Evolutionary conservation across 352 stramenopile genomes (phyloP).

Genomic region (Phytophthora cactorum): DNA sequence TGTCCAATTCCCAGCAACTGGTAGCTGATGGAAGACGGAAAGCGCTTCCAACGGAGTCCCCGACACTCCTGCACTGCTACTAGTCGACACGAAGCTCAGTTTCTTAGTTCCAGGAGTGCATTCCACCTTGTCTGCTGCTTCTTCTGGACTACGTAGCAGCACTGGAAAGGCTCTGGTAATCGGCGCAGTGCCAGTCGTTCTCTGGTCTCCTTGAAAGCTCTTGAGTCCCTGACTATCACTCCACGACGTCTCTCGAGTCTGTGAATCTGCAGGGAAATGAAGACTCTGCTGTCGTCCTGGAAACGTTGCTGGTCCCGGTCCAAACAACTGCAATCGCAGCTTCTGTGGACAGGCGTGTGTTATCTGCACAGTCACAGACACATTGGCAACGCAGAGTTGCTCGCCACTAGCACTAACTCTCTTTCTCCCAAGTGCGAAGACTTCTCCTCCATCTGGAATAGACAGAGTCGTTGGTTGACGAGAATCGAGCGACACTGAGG

Average conservation of each 20-base stretch:
- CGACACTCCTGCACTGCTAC: conserved; percentile 1
- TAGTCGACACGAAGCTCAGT: conserved; percentile 40
- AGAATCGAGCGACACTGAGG: conserved; percentile 41
- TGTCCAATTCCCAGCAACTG: conserved; percentile 63
- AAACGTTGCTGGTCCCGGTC: conserved; percentile 62
- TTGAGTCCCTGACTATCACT: conserved; percentile 42
- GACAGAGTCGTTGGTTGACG: conserved; percentile 39
- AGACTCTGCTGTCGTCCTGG: conserved; percentile 52
- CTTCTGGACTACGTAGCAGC: conserved; percentile 49
- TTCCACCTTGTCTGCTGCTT: conserved; percentile 34
- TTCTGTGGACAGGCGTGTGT: conserved; percentile 63
- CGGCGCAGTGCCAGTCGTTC: conserved; percentile 39
- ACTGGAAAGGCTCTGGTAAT: conserved; percentile 58
- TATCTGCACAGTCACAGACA: conserved; percentile 58
- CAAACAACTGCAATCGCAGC: conserved; percentile 62
- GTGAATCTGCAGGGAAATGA: conserved; percentile 46
- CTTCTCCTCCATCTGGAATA: conserved; percentile 56
- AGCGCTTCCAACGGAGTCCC: conserved; percentile 52
- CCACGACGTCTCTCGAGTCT: conserved; percentile 50
- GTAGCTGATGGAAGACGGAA: conserved; percentile 61
- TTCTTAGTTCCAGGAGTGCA: conserved; percentile 41
- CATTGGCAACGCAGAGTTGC: conserved; percentile 51
- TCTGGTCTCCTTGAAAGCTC: conserved; percentile 31
- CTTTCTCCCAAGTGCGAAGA: conserved; percentile 56
- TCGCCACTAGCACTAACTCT: conserved; percentile 30